phyloP scores from a whole-genome alignment of 2,329 filamentous ascomycete genomes.

The Byssochlamys sp. region DNA sequence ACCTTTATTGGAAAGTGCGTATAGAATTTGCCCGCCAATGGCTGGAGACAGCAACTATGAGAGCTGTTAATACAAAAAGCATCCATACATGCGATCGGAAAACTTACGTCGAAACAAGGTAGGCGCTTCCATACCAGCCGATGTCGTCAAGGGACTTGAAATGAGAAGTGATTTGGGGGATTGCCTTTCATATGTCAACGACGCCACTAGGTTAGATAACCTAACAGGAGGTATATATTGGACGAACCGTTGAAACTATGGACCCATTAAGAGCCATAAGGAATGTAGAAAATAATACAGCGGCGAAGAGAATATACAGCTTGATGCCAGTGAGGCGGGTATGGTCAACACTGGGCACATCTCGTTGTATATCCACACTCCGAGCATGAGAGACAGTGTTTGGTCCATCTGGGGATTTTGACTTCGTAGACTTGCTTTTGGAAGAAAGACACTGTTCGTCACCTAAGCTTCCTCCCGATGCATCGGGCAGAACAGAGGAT shows the following conservation, averaged over 20 bases:
- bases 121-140: background rate
- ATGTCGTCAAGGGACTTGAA: background rate
- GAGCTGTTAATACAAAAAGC: background rate
- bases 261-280: background rate
- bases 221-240: background rate
- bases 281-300: background rate
- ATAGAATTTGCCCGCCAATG: slow-evolving; percentile 46
- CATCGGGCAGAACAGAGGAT: background rate
- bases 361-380: background rate
- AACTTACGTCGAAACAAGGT: background rate
- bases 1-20: slow-evolving; percentile 23
- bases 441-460: background rate
- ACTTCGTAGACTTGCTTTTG: background rate
- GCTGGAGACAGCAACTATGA: slow-evolving; percentile 42
- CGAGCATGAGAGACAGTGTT: background rate
- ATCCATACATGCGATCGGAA: background rate
- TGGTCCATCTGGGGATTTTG: background rate
- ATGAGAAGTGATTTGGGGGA: background rate
- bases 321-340: background rate
- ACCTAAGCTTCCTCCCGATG: background rate
- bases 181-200: background rate
- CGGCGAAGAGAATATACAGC: background rate
- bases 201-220: too few relatives aligned
- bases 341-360: background rate
- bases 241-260: background rate